These are phyloP conservation scores for Eimeria necatrix DNA, from an alignment of 169 alveolate genomes.

Conservation along the genomic window DNA sequence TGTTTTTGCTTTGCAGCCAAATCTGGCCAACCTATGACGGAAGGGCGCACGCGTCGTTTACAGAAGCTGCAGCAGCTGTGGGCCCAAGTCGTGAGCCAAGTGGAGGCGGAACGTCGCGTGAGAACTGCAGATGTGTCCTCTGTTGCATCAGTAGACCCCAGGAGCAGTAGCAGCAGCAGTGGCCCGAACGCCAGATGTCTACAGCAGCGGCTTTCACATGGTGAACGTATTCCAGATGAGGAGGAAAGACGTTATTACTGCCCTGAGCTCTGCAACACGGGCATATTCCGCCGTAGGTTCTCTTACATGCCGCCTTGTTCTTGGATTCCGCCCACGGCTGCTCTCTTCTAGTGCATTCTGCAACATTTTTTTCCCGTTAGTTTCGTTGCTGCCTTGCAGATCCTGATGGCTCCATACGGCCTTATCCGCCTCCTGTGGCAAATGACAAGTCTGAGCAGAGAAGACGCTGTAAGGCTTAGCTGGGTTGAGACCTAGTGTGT, in stretches of 20 bases:
- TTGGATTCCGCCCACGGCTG: background rate
- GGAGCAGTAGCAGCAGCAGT: conserved; percentile 37
- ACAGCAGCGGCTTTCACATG: conserved; percentile 73
- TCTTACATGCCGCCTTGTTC: background rate
- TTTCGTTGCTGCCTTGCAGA: conserved; percentile 60
- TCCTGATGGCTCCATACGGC: conserved; percentile 79
- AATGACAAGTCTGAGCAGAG: conserved; percentile 71
- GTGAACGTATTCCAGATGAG: conserved; percentile 62
- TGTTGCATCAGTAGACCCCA: conserved; percentile 22
- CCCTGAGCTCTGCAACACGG: conserved; percentile 79
- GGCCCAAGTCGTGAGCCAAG: conserved; percentile 66
- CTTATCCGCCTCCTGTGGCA: conserved; percentile 76
- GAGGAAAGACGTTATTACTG: conserved; percentile 76
- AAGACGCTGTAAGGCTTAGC: conserved; percentile 61
- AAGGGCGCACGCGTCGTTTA: conserved; percentile 55
- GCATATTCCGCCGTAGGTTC: conserved; percentile 79
- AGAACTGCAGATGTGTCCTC: conserved; percentile 72
- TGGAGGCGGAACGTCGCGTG: conserved; percentile 80
- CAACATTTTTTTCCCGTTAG: background rate
- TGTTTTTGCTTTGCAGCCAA: conserved; percentile 18
- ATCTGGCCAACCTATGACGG: conserved; percentile 61
- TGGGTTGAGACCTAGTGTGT: too few relatives aligned
- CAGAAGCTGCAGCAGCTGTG: conserved; percentile 79
- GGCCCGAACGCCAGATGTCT: conserved; percentile 8
- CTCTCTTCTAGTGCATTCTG: conserved; percentile 15